phyloP scores from a whole-genome alignment of 352 stramenopile genomes.

The Pythium brassicae region DNA sequence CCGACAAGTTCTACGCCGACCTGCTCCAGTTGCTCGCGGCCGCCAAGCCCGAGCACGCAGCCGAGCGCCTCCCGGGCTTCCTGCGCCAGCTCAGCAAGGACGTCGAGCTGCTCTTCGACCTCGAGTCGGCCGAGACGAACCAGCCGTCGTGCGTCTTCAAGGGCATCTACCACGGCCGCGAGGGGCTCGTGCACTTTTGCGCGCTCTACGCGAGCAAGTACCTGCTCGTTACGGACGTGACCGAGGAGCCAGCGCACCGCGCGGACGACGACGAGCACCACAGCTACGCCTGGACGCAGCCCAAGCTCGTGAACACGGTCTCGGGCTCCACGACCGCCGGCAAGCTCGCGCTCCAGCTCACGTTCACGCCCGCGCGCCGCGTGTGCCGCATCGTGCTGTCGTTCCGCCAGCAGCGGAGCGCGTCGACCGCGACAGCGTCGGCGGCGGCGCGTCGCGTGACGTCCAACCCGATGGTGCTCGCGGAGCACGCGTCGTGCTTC shows the following conservation, averaged over 20 bases:
- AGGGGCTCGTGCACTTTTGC: slow-evolving; percentile 83
- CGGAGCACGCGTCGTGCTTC: slow-evolving; percentile 74
- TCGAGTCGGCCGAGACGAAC: slow-evolving; percentile 68
- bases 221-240: slow-evolving; percentile 44
- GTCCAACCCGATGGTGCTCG: slow-evolving; percentile 72
- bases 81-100: slow-evolving; percentile 84
- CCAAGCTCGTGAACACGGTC: slow-evolving; percentile 70
- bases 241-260: slow-evolving; percentile 44
- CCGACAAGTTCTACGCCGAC: slow-evolving; percentile 67
- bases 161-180: slow-evolving; percentile 81
- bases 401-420: slow-evolving; percentile 57
- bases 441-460: slow-evolving; percentile 49
- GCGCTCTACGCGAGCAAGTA: slow-evolving; percentile 81
- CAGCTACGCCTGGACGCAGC: slow-evolving; percentile 45
- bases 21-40: slow-evolving; percentile 49
- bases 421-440: slow-evolving; percentile 22
- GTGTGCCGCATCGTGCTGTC: slow-evolving; percentile 83
- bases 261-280: slow-evolving; percentile 77
- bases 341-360: slow-evolving; percentile 76
- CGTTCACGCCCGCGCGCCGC: slow-evolving; percentile 75
- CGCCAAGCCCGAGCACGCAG: slow-evolving; percentile 33
- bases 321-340: slow-evolving; percentile 70
- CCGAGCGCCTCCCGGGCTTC: slow-evolving; percentile 58
- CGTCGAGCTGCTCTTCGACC: slow-evolving; percentile 77
- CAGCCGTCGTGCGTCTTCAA: slow-evolving; percentile 85